Evolutionary conservation across 352 stramenopile genomes (phyloP).

Genomic region (Pythium brassicae): DNA sequence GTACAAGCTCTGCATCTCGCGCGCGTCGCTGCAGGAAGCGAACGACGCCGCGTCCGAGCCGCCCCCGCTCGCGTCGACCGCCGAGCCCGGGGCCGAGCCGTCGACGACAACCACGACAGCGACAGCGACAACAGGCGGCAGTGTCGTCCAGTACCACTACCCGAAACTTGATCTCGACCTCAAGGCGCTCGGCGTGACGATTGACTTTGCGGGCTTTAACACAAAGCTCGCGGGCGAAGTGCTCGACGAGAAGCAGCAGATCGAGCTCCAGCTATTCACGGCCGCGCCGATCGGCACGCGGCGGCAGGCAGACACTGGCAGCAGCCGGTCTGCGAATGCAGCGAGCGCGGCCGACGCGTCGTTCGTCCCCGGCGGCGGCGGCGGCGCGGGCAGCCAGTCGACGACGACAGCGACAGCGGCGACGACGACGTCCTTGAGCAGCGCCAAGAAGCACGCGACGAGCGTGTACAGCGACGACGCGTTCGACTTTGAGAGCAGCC

Average conservation of each 20-base stretch:
- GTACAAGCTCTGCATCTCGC: slow-evolving; percentile 84
- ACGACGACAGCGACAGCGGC: slow-evolving; percentile 19
- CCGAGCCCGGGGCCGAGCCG: slow-evolving; percentile 9
- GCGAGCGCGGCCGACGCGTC: slow-evolving; percentile 7
- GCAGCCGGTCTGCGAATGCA: slow-evolving; percentile 5
- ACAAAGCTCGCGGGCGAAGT: slow-evolving; percentile 50
- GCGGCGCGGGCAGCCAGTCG: slow-evolving; percentile 13
- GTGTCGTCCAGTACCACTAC: slow-evolving; percentile 24
- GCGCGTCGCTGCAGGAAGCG: slow-evolving; percentile 58
- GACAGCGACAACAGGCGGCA: not conserved
- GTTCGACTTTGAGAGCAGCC: slow-evolving; percentile 69
- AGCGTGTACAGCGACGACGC: slow-evolving; percentile 25
- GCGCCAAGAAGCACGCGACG: too few species aligned
- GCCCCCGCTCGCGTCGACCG: not conserved
- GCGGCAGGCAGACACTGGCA: slow-evolving; percentile 31
- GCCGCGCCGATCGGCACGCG: slow-evolving; percentile 82
- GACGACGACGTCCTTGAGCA: too few species aligned
- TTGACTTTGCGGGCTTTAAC: slow-evolving; percentile 53
- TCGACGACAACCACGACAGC: not conserved
- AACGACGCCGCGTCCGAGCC: slow-evolving; percentile 51
- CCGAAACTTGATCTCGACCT: slow-evolving; percentile 56
- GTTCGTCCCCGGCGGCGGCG: not conserved
- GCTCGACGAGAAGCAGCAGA: slow-evolving; percentile 85
- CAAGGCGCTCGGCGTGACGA: slow-evolving; percentile 47
- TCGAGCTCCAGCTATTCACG: slow-evolving; percentile 83